Percentiles rank a stretch among this genome's conserved stretches.
phyloP scores from a whole-genome alignment of 1,284 basidiomycete genomes.

The Irpex lacteus region DNA sequence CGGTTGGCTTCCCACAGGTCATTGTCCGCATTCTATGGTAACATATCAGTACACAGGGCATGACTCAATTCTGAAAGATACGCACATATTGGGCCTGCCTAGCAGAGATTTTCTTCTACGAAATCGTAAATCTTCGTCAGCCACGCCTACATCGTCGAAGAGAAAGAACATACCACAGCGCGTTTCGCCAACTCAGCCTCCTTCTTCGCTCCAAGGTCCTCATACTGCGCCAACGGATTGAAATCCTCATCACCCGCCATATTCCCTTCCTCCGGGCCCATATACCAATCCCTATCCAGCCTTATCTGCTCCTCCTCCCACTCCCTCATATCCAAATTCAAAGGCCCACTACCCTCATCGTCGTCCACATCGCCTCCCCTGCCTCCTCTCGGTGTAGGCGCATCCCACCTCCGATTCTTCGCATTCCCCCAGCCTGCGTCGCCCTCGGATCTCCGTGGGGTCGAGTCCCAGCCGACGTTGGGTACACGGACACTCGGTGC shows the following conservation, averaged over 20 bases:
- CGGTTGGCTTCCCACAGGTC: slow-evolving; percentile 99
- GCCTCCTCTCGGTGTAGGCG: slow-evolving; percentile 74
- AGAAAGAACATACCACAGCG: slow-evolving; percentile 69
- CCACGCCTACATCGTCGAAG: background rate
- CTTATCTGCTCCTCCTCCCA: slow-evolving; percentile 95
- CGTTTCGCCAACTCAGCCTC: slow-evolving; percentile 81
- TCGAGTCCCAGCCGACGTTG: slow-evolving; percentile 88
- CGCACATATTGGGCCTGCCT: slow-evolving; percentile 91
- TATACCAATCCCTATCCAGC: slow-evolving; percentile 94
- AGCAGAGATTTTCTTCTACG: slow-evolving; percentile 82
- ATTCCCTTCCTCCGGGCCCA: slow-evolving; percentile 82
- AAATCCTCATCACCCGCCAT: slow-evolving; percentile 87
- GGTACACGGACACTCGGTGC: slow-evolving; percentile 86
- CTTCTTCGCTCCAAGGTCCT: slow-evolving; percentile 71
- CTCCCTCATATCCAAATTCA: slow-evolving; percentile 70
- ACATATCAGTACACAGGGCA: slow-evolving; percentile 8
- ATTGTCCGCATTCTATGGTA: slow-evolving; percentile 85
- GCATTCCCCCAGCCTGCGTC: slow-evolving; percentile 46
- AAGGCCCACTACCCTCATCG: slow-evolving; percentile 58
- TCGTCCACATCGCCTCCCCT: slow-evolving; percentile 40
- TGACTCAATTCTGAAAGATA: slow-evolving; percentile 16
- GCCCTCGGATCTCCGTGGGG: slow-evolving; percentile 63
- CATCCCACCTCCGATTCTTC: slow-evolving; percentile 72
- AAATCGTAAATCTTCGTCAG: background rate
- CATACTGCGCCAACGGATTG: slow-evolving; percentile 92